These are phyloP conservation scores for Thelonectria blattea DNA, from an alignment of 2,329 filamentous ascomycete genomes.

Conservation along the genomic window DNA sequence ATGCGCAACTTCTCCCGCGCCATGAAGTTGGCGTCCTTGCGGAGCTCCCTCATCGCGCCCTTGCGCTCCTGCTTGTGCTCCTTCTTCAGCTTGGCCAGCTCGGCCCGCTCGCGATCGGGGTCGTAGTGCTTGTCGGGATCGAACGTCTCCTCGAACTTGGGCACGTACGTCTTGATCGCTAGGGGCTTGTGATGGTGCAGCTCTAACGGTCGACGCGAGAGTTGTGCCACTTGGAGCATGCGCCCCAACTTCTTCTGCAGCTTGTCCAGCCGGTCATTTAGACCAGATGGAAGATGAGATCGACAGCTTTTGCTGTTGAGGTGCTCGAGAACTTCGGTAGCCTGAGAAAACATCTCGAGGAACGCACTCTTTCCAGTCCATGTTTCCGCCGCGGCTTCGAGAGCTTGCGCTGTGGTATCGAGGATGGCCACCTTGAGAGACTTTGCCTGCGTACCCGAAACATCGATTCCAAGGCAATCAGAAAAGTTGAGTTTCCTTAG, in stretches of 20 bases:
- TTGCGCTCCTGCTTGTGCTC: slow-evolving; percentile 97
- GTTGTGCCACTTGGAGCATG: slow-evolving; percentile 65
- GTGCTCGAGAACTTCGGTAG: slow-evolving; percentile 63
- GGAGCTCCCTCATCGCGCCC: slow-evolving; percentile 89
- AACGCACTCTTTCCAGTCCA: slow-evolving; percentile 80
- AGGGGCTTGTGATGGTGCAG: slow-evolving; percentile 89
- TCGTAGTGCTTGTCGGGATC: slow-evolving; percentile 98
- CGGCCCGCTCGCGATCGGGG: slow-evolving; percentile 86
- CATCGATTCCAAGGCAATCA: slow-evolving; percentile 56
- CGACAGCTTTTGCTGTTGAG: slow-evolving; percentile 61
- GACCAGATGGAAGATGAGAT: slow-evolving; percentile 54
- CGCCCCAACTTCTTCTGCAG: slow-evolving; percentile 54
- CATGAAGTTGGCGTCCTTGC: slow-evolving; percentile 95
- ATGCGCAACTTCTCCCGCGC: slow-evolving; percentile 85
- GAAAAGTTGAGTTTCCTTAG: slow-evolving; percentile 63
- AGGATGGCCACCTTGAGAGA: slow-evolving; percentile 64
- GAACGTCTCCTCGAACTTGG: slow-evolving; percentile 95
- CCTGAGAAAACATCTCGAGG: slow-evolving; percentile 77
- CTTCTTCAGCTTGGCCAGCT: slow-evolving; percentile 80
- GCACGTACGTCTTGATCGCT: slow-evolving; percentile 85
- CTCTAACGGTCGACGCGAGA: slow-evolving; percentile 77
- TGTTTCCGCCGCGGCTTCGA: slow-evolving; percentile 71
- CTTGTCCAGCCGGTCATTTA: slow-evolving; percentile 51
- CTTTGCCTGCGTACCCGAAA: slow-evolving; percentile 43
- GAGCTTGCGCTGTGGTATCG: slow-evolving; percentile 66